Base-by-base conservation (phyloP, 306 rosid species). In the Cyamopsis tetragonoloba region DNA sequence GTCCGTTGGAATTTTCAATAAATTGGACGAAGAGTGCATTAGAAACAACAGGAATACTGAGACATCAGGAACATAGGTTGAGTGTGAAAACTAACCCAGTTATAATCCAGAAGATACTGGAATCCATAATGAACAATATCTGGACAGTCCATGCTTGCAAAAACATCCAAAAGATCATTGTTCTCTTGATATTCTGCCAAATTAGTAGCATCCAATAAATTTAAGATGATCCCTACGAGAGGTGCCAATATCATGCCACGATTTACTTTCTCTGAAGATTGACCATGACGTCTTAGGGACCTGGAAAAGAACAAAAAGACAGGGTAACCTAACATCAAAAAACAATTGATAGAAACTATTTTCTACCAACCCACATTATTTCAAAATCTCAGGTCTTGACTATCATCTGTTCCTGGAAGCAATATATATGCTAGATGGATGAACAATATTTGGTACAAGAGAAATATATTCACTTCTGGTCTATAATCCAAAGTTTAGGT, bases 241-340 rank as follows among this genome's bases (percentile, higher is more conserved):
- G 99, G 99, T 59, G 95, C 97, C 85, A 93, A 71, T 64, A 93
- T 82, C 99, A 93, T 90, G 85, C 96, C 91, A 55, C 92, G 80
- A 64, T 86, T 89, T 67, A 88, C 88, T 82, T 88, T 93, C 77
- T 88, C 99, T 41, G 86, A 62, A 63, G 92, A 77, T 66, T 88
- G 97, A 58, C 86, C 82, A 60, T 85, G 85, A 57, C 99, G 78
- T 74, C 96, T 90, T 54, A 86, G 81, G 5, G 92, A 82, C 87
- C 99, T 90, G 89, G 71, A 65, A 66, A 18, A 4, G 10, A 26
- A 19, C 27, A 43, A 20, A 20, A 46, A 15, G n/a, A 49, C 26
- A 24, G 65, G 59, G 56, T 10, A 42, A n/a, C 31, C 27, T 38
- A 14, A 61, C 23, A 15, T 71, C 11, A 47, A 71, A 43, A 66